These are phyloP conservation scores for Neoascochyta sp. DNA, from an alignment of 2,329 filamentous ascomycete species.

Conservation along the genomic window DNA sequence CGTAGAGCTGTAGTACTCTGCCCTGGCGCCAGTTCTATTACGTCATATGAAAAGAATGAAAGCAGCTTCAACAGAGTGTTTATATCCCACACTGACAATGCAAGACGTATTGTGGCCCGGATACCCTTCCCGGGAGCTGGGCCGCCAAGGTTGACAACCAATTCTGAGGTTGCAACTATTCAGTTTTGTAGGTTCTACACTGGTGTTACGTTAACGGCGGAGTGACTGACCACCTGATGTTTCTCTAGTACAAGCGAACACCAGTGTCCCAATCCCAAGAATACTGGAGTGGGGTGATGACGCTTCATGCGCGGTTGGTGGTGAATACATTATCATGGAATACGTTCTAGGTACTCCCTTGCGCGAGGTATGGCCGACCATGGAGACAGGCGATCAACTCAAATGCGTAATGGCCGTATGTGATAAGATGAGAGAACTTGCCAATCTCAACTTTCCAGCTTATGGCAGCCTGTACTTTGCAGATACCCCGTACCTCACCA, in stretches of 20 bases:
- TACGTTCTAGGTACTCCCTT: slow-evolving; percentile 34
- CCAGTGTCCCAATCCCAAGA: slow-evolving; percentile 41
- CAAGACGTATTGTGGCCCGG: slow-evolving; percentile 38
- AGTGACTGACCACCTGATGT: slow-evolving; percentile 9
- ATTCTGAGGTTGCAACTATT: slow-evolving; percentile 48
- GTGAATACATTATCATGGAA: slow-evolving; percentile 43
- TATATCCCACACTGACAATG: slow-evolving; percentile 42
- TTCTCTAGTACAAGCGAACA: slow-evolving; percentile 36
- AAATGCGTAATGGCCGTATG: slow-evolving; percentile 30
- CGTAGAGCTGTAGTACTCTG: slow-evolving; percentile 36
- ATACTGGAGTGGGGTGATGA: slow-evolving; percentile 45
- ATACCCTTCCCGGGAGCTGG: slow-evolving; percentile 43
- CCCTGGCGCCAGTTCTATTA: slow-evolving; percentile 35
- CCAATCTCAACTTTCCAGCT: slow-evolving; percentile 35
- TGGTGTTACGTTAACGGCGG: slow-evolving; percentile 4
- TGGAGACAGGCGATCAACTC: slow-evolving; percentile 35
- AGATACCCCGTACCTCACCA: slow-evolving; percentile 12
- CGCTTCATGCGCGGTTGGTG: slow-evolving; percentile 29
- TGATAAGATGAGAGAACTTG: slow-evolving; percentile 28
- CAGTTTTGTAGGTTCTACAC: slow-evolving; percentile 36
- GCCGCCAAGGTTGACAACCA: slow-evolving; percentile 36
- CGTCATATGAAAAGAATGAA: slow-evolving; percentile 43
- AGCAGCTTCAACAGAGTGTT: slow-evolving; percentile 47
- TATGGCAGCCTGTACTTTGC: slow-evolving; percentile 39
- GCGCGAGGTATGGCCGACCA: slow-evolving; percentile 32